phyloP scores from a whole-genome alignment of 257 asterid species.

The Fraxinus anomala region DNA sequence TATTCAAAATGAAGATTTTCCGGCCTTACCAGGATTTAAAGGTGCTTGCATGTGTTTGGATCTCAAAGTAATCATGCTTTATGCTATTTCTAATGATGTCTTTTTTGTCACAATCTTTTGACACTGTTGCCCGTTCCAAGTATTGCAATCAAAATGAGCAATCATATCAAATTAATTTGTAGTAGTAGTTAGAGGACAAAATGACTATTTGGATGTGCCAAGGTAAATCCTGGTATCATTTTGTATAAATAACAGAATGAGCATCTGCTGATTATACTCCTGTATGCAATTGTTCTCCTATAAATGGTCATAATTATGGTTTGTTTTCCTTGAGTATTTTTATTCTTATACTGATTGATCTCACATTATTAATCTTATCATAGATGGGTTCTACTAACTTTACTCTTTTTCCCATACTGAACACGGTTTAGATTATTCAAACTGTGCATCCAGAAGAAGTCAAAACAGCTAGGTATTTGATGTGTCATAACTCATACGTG shows the following conservation, averaged over 20 bases:
- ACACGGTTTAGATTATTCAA: neutral
- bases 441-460: neutral
- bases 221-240: neutral
- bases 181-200: neutral
- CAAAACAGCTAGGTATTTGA: neutral
- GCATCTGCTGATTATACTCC: constrained; percentile 3
- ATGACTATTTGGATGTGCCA: constrained; percentile 12
- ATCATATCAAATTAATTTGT: neutral
- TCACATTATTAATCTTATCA: neutral
- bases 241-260: neutral
- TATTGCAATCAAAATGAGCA: constrained; percentile 6
- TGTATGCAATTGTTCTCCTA: constrained; percentile 3
- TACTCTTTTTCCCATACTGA: neutral
- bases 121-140: neutral
- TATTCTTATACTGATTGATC: neutral
- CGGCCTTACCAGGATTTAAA: constrained; percentile 96
- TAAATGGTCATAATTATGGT: neutral
- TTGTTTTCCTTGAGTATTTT: neutral
- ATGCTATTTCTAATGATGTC: constrained; percentile 9
- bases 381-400: neutral
- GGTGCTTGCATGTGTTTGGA: constrained; percentile 46
- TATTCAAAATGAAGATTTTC: constrained; percentile 98
- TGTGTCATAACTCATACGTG: neutral
- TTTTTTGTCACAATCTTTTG: neutral
- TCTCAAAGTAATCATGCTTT: neutral